Conservation (phyloP, 306 rosid genomes). For the Potentilla sterilis region DNA sequence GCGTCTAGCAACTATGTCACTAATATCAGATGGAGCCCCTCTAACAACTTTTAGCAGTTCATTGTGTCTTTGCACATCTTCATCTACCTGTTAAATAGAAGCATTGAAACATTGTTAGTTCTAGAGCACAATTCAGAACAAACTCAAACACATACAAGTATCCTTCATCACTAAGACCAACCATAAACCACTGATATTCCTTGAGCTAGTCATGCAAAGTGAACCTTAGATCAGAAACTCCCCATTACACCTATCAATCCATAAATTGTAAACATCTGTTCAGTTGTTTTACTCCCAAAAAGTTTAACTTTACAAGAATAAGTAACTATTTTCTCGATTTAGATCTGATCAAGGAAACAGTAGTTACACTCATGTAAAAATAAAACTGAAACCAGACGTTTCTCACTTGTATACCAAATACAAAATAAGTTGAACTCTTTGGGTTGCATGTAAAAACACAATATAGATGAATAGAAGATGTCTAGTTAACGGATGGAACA, state of each 20-base stretch:
- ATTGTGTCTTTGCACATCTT: slow-evolving; percentile 85
- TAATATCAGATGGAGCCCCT: slow-evolving; percentile 43
- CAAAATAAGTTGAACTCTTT: not conserved
- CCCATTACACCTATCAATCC: not conserved
- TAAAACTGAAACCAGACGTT: not conserved
- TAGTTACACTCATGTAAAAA: not conserved
- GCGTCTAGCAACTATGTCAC: slow-evolving; percentile 67
- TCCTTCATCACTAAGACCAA: not conserved
- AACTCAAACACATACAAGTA: not conserved
- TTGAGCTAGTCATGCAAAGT: not conserved
- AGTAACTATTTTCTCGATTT: not conserved
- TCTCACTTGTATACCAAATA: not conserved
- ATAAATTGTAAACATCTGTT: not conserved
- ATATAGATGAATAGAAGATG: not conserved
- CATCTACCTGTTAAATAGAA: slow-evolving; percentile 61
- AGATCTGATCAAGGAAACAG: not conserved
- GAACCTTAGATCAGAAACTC: not conserved
- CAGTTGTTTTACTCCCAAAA: not conserved
- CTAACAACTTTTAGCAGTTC: slow-evolving; percentile 60
- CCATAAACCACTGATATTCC: not conserved
- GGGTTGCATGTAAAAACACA: not conserved
- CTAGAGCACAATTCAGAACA: not conserved
- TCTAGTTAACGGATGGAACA: not conserved
- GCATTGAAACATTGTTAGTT: slow-evolving; percentile 3
- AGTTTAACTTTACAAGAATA: not conserved